Percentiles rank a stretch among this genome's conserved stretches.
Conservation (phyloP, 1,284 basidiomycete species). For the Meripilus lineatus region DNA sequence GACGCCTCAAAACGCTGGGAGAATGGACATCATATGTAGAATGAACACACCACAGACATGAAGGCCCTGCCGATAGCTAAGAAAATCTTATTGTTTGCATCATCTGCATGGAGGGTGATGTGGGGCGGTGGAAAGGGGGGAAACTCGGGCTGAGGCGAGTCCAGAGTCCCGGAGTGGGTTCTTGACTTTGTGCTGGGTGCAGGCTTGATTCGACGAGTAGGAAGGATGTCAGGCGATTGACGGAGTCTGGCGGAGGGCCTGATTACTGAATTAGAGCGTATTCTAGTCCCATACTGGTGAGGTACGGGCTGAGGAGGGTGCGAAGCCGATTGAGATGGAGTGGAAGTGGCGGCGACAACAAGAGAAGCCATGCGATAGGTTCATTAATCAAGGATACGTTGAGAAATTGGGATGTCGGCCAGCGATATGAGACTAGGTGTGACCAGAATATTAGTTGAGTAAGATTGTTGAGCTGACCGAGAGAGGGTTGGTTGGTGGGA, state of each 20-base stretch:
- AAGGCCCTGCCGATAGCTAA: constrained; percentile 66
- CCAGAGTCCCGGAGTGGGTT: constrained; percentile 9
- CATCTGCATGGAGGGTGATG: constrained; percentile 66
- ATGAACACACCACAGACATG: constrained; percentile 58
- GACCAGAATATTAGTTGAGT: constrained; percentile 9
- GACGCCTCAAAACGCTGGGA: constrained; percentile 7
- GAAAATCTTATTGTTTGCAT: constrained; percentile 64
- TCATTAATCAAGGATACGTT: constrained; percentile 28
- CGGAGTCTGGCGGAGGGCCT: constrained; percentile 47
- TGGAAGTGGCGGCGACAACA: constrained; percentile 22
- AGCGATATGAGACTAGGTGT: constrained; percentile 28
- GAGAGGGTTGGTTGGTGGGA: constrained; percentile 16
- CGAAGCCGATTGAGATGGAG: constrained; percentile 18
- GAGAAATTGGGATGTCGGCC: constrained; percentile 31
- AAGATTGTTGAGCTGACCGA: constrained; percentile 11
- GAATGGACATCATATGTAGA: constrained; percentile 6
- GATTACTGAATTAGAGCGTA: constrained; percentile 46
- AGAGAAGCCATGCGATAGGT: constrained; percentile 29
- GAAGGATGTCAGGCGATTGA: constrained; percentile 34
- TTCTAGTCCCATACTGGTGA: constrained; percentile 52
- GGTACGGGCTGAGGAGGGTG: constrained; percentile 17
- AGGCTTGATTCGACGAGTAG: constrained; percentile 34
- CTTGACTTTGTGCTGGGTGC: constrained; percentile 21
- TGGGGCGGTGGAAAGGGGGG: constrained; percentile 53
- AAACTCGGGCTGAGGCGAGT: constrained; percentile 13